Evolutionary conservation across 2,329 filamentous ascomycete genomes (phyloP).

Genomic region (Trichoderma semiorbis): DNA sequence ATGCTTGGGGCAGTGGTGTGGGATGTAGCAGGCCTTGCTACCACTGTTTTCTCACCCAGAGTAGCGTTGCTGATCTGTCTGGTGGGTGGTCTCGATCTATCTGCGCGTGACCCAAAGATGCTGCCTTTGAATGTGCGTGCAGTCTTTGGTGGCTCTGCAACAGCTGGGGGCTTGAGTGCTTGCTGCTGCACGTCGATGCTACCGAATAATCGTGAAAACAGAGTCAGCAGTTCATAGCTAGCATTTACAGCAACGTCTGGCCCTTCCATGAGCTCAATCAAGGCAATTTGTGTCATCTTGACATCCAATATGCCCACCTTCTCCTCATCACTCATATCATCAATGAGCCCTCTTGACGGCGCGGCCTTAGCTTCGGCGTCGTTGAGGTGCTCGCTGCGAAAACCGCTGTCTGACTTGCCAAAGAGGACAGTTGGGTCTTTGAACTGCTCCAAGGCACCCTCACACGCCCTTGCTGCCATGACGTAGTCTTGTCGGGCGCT

Average conservation of each 20-base stretch:
- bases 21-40: constrained; percentile 37
- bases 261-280: constrained; percentile 80
- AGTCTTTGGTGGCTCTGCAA: constrained; percentile 62
- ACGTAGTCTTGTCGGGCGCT: constrained; percentile 83
- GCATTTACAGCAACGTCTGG: constrained; percentile 83
- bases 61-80: constrained; percentile 37
- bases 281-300: constrained; percentile 87
- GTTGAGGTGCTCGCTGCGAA: constrained; percentile 66
- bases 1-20: constrained; percentile 43
- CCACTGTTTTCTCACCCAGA: constrained; percentile 35
- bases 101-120: constrained; percentile 65
- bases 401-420: constrained; percentile 55
- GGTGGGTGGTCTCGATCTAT: constrained; percentile 43
- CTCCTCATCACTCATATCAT: constrained; percentile 78
- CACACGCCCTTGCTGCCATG: constrained; percentile 77
- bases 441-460: constrained; percentile 89
- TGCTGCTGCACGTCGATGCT: constrained; percentile 42
- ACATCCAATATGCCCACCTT: constrained; percentile 87
- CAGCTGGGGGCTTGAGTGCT: constrained; percentile 36
- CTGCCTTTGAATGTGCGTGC: constrained; percentile 68
- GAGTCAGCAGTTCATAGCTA: constrained; percentile 75
- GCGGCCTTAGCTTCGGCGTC: constrained; percentile 40
- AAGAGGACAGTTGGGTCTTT: constrained; percentile 68
- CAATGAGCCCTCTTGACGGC: constrained; percentile 53
- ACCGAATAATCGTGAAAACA: constrained; percentile 81